A percentile compares a stretch with the other conserved stretches of the same genome.
phyloP scores from a whole-genome alignment of 2,329 filamentous ascomycete genomes.

The Fusarium anthophilum region DNA sequence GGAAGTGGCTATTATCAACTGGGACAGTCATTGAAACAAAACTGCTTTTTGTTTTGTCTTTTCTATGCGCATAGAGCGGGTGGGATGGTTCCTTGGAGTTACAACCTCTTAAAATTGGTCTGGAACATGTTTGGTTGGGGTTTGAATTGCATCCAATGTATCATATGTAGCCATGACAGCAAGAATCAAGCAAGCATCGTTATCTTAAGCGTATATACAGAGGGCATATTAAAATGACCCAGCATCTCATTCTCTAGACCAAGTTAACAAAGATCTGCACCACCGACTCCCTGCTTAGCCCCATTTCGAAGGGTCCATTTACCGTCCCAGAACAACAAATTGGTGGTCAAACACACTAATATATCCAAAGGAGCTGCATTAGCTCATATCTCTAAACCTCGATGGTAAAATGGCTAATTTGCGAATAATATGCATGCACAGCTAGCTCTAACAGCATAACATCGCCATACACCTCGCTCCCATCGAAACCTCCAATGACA shows the following conservation, averaged over 20 bases:
- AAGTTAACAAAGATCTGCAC: constrained; percentile 26
- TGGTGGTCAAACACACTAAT: constrained; percentile 19
- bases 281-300: constrained; percentile 38
- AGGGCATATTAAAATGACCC: constrained; percentile 7
- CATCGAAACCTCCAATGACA: constrained; percentile 74
- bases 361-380: constrained; percentile 6
- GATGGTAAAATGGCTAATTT: constrained; percentile 77
- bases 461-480: constrained; percentile 73
- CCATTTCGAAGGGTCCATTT: constrained; percentile 17
- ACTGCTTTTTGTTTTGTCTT: background rate
- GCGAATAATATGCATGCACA: constrained; percentile 76
- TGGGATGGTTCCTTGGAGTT: background rate
- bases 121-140: background rate
- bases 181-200: background rate
- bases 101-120: background rate
- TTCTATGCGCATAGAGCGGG: background rate
- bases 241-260: constrained; percentile 32
- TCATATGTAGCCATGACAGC: constrained; percentile 7
- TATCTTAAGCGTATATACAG: background rate
- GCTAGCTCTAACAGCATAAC: constrained; percentile 74
- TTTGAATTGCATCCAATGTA: constrained; percentile 19
- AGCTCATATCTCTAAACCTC: constrained; percentile 60
- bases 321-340: constrained; percentile 19
- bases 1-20: background rate
- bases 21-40: background rate